Base-by-base conservation (phyloP, 75 land plant genomes). In the Pinus albicaulis region DNA sequence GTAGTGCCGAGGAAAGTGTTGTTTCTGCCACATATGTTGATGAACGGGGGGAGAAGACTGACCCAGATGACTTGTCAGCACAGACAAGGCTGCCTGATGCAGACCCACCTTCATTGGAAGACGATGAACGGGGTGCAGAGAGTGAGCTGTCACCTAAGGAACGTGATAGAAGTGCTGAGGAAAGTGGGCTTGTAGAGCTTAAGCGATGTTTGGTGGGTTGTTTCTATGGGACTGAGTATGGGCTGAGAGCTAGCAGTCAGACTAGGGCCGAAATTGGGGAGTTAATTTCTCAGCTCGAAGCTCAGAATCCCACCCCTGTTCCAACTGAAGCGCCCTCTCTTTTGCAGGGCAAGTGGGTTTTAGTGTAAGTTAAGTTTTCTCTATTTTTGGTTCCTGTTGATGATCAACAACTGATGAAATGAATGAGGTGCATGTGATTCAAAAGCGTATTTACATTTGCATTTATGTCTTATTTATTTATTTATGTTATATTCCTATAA, bases 321-420 rank as follows among this genome's bases (percentile, higher is more conserved):
- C 89, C 93, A 25, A 59, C 71, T 12, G 85, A 86, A 64, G 76
- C 76, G 24, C 41, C 82, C 10, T 79, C 48, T 44, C 64, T 89
- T 57, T 84, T 91, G 36, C 87, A 82, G 72, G 93, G 93, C 23
- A 89, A 89, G 44, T 91, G 91, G 93, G 79, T 91, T 70, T 73
- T 89, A 19, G 31, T 86, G 91, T 91, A 79, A 91, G 88, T 88
- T 34, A 1, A 11, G 8, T 68, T 41, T 23, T 22, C 23, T 1
- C 41, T 4, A 3, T 19, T 10, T 34, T 36, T 41, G 59, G 11
- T 23, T 73, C 63, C 11, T 10, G 8, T 48, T 10, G 10, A 8
- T 48, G 8, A 48, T 10, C 11, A 8, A 8, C 52, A 48, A 48
- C 8, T 48, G 12, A 8, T 48, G 52, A 48, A 48, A 48, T 48